A percentile compares a stretch with the other conserved stretches of the same genome.
Evolutionary conservation across 305 asterid species (phyloP).

Genomic region (Fraxinus albicans): DNA sequence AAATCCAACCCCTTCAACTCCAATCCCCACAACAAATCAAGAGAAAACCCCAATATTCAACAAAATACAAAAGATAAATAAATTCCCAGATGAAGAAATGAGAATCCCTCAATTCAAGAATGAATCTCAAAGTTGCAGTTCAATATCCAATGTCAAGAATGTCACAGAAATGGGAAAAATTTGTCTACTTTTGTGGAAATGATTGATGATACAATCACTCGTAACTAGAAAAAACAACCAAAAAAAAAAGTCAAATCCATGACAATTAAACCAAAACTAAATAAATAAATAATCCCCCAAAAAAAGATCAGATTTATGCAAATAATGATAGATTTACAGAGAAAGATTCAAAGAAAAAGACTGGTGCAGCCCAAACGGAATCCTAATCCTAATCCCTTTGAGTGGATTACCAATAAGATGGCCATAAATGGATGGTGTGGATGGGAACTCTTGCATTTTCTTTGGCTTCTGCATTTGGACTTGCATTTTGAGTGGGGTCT

Average conservation of each 20-base stretch:
- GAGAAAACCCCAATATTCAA: slow-evolving; percentile 18
- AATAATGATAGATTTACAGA: slow-evolving; percentile 10
- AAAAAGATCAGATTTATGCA: slow-evolving; percentile 26
- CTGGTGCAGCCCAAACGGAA: slow-evolving; percentile 23
- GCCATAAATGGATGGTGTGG: slow-evolving; percentile 44
- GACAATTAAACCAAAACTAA: not conserved
- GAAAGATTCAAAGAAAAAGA: slow-evolving; percentile 9
- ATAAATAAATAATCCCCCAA: not conserved
- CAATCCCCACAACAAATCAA: not conserved
- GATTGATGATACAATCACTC: slow-evolving; percentile 32
- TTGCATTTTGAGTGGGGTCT: slow-evolving; percentile 44
- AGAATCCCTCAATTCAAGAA: slow-evolving; percentile 32
- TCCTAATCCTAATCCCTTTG: slow-evolving; percentile 40
- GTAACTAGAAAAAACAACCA: slow-evolving; percentile 10
- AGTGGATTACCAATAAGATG: slow-evolving; percentile 43
- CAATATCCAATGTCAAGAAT: slow-evolving; percentile 33
- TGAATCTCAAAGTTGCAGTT: slow-evolving; percentile 18
- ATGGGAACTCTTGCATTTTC: slow-evolving; percentile 38
- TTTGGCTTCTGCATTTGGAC: slow-evolving; percentile 34
- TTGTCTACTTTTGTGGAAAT: slow-evolving; percentile 11
- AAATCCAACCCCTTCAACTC: slow-evolving; percentile 30
- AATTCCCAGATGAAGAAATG: slow-evolving; percentile 43
- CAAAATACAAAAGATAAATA: slow-evolving; percentile 14
- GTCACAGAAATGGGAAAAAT: slow-evolving; percentile 20
- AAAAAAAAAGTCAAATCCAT: slow-evolving; percentile 21